Evolutionary conservation across 2,329 filamentous ascomycete genomes (phyloP).

Genomic region (Venturiaceae sp.): DNA sequence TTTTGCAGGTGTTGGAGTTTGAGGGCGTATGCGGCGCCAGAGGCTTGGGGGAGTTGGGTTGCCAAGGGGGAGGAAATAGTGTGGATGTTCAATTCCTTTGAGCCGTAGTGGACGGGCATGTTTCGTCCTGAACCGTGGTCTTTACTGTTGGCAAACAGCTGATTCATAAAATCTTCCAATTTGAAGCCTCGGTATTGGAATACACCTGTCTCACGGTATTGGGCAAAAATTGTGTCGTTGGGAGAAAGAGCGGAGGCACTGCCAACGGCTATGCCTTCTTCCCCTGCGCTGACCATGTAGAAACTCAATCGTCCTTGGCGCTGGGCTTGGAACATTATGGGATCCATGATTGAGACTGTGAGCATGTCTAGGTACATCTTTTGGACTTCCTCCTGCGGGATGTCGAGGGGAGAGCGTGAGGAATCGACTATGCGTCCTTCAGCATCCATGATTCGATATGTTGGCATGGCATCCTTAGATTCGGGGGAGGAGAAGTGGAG

Average conservation of each 20-base stretch:
- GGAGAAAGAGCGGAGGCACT: conserved; percentile 73
- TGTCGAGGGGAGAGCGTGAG: conserved; percentile 53
- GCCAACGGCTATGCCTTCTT: conserved; percentile 89
- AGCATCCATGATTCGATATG: conserved; percentile 86
- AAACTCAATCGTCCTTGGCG: conserved; percentile 89
- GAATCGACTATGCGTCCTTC: conserved; percentile 76
- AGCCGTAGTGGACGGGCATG: conserved; percentile 97
- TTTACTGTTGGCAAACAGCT: conserved; percentile 79
- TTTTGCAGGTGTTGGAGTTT: conserved; percentile 71
- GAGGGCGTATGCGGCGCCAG: conserved; percentile 77
- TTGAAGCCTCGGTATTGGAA: conserved; percentile 84
- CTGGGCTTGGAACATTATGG: conserved; percentile 97
- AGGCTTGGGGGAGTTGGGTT: conserved; percentile 81
- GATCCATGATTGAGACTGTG: conserved; percentile 68
- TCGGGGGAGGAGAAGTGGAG: conserved; percentile 70
- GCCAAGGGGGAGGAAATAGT: conserved; percentile 79
- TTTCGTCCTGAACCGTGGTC: conserved; percentile 78
- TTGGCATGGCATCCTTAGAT: conserved; percentile 67
- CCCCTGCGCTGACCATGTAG: conserved; percentile 86
- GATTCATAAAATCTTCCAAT: conserved; percentile 85
- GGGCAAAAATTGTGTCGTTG: conserved; percentile 85
- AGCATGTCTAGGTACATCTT: conserved; percentile 57
- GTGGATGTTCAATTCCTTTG: conserved; percentile 73
- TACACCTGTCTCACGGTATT: conserved; percentile 90
- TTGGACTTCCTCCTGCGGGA: conserved; percentile 52